Evolutionary conservation across 2,329 filamentous ascomycete species (phyloP), one percentile per base, ranked within the genome.

Genomic region (Pezicula radicicola): DNA sequence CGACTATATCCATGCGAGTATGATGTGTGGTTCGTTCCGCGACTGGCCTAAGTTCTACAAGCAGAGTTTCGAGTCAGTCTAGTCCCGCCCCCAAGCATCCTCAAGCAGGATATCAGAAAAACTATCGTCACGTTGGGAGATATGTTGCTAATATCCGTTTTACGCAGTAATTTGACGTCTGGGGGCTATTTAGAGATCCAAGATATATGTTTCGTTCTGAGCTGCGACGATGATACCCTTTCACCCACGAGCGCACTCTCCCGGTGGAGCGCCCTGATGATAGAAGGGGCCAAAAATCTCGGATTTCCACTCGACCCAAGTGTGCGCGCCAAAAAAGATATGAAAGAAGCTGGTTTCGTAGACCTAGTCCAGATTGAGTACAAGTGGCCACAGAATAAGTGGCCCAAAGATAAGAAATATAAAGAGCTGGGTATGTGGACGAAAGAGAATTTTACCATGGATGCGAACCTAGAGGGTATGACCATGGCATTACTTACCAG

Each of bases 351-450:
- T 33, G 55, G 55, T 13, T 57, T 57, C 37, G 35, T 57, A 16
- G 33, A 57, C 43, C 36, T 57, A 15, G 37, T 65, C 0, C 73
- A 79, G 60, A 63, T 70, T 1, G 60, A 75, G 5, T 75, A 70
- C 60, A 76, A 75, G 62, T 73, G 77, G 65, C 78, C 78, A 1
- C 69, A 71, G 28, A 77, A 74, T 53, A 60, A 67, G n/a, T 81
- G 79, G 78, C 73, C 78, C 0, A 73, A 71, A 45, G 72, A 80
- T 47, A 65, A 69, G 2, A 70, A 72, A 27, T 18, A 43, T 25
- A 49, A 43, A 19, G 41, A 40, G 35, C 21, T 55, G 18, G 48
- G 53, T 18, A 51, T 41, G 44, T 42, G 50, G 50, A 36, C 39
- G 39, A 18, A 37, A 15, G 50, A 52, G 21, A 50, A 49, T 45